phyloP scores from a whole-genome alignment of 768 basidiomycete species.

The Russula ochroleuca region DNA sequence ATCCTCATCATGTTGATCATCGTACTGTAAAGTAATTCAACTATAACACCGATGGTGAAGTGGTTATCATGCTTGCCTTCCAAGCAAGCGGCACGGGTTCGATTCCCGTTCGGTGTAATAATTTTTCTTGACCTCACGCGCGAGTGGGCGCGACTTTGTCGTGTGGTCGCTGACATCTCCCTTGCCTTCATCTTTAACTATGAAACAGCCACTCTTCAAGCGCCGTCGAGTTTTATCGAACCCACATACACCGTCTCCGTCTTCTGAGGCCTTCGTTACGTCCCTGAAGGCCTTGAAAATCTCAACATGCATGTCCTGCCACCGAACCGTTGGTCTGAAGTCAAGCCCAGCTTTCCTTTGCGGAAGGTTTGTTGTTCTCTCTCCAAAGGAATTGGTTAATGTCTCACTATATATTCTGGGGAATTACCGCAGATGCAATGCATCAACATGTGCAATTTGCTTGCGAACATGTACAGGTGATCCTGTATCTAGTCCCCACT shows the following conservation, averaged over 20 bases:
- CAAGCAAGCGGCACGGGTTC: conserved; percentile 36
- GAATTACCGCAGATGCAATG: conserved; percentile 36
- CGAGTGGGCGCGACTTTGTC: no score
- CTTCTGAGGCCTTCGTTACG: not conserved
- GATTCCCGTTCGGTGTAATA: conserved; percentile 32
- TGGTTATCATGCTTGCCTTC: conserved; percentile 39
- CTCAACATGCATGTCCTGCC: conserved; percentile 14
- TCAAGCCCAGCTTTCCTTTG: conserved; percentile 15
- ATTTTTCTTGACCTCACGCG: not conserved
- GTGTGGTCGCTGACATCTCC: not conserved
- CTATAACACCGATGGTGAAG: conserved; percentile 30
- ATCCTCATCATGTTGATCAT: not conserved
- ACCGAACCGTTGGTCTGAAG: conserved; percentile 16
- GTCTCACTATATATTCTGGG: not conserved
- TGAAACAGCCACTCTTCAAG: conserved; percentile 6
- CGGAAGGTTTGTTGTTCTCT: conserved; percentile 9
- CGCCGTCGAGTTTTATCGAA: conserved; percentile 20
- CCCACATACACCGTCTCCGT: not conserved
- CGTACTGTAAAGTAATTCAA: not conserved
- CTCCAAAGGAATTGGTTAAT: not conserved
- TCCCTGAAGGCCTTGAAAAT: conserved; percentile 8
- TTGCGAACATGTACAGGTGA: conserved; percentile 43
- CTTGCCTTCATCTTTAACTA: not conserved
- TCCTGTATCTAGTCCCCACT: conserved; percentile 34
- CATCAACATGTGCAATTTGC: conserved; percentile 43